Percentiles rank a stretch among this genome's conserved stretches.
phyloP scores from a whole-genome alignment of 2,329 filamentous ascomycete genomes.

The Bipolaris bicolor region DNA sequence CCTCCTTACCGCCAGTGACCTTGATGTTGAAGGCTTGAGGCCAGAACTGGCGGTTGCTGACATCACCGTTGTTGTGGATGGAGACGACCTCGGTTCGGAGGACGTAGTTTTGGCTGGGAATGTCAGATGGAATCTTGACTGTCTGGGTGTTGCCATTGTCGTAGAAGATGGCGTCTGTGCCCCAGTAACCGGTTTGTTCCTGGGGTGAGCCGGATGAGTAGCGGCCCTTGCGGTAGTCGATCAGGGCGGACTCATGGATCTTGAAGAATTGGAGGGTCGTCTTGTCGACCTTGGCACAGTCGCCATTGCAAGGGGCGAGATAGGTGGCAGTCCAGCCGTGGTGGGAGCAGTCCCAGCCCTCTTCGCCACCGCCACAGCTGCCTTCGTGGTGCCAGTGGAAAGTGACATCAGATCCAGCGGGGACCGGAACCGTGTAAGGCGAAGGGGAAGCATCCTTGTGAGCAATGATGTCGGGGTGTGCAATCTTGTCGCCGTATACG shows the following conservation, averaged over 20 bases:
- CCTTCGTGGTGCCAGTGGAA: conserved; percentile 43
- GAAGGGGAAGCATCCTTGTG: conserved; percentile 40
- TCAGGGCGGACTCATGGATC: conserved; percentile 38
- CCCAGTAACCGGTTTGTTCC: conserved; percentile 41
- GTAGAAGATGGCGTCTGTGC: conserved; percentile 45
- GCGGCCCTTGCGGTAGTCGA: conserved; percentile 38
- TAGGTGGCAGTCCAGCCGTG: conserved; percentile 44
- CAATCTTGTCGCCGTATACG: conserved; percentile 35
- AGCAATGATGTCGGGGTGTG: conserved; percentile 40
- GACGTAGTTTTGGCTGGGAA: conserved; percentile 45
- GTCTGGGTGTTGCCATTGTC: conserved; percentile 40
- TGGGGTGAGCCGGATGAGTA: conserved; percentile 28
- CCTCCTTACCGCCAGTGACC: conserved; percentile 38
- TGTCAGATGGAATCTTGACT: conserved; percentile 40
- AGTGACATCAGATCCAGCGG: conserved; percentile 39
- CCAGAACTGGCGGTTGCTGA: conserved; percentile 44
- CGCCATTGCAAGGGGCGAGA: conserved; percentile 42
- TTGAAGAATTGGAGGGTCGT: conserved; percentile 44
- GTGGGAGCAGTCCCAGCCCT: conserved; percentile 44
- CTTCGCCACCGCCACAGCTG: conserved; percentile 30
- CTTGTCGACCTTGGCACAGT: conserved; percentile 42
- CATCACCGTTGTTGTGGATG: conserved; percentile 44
- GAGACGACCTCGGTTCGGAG: conserved; percentile 45
- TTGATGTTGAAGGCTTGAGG: conserved; percentile 47
- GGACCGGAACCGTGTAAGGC: conserved; percentile 35